Evolutionary conservation across 805 yeast genomes (phyloP).

Genomic region (Maudiozyma saulgeensis): DNA sequence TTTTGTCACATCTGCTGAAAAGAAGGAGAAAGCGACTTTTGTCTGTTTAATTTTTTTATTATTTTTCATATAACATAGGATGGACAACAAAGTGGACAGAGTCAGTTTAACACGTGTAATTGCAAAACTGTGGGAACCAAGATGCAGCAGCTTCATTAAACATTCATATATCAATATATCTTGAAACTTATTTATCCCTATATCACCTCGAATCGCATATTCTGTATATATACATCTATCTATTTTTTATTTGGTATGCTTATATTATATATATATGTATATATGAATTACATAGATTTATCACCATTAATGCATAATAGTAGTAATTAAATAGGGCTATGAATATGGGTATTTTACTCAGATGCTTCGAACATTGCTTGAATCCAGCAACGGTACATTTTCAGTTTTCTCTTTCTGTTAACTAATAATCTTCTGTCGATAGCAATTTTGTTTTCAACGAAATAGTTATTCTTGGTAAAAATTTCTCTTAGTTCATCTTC

Average conservation of each 20-base stretch:
- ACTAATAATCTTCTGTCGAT: slow-evolving; percentile 87
- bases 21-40: too few relatives aligned
- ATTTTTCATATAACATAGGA: neutral
- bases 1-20: too few relatives aligned
- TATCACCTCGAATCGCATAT: neutral
- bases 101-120: neutral
- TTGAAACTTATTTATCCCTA: too few relatives aligned
- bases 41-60: neutral
- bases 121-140: neutral
- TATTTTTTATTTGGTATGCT: neutral
- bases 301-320: neutral
- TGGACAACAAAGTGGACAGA: neutral
- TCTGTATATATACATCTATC: neutral
- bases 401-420: slow-evolving; percentile 81
- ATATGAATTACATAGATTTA: neutral
- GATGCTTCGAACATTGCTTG: slow-evolving; percentile 74
- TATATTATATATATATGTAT: neutral
- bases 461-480: slow-evolving; percentile 45
- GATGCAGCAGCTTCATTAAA: too few relatives aligned
- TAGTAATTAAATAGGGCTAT: neutral
- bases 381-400: slow-evolving; percentile 95
- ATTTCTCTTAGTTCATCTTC: slow-evolving; percentile 80
- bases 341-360: slow-evolving; percentile 3
- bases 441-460: slow-evolving; percentile 67
- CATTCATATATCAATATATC: too few relatives aligned